Base-by-base conservation (phyloP, 2,329 filamentous ascomycete species). In the Exophiala alcalophila region DNA sequence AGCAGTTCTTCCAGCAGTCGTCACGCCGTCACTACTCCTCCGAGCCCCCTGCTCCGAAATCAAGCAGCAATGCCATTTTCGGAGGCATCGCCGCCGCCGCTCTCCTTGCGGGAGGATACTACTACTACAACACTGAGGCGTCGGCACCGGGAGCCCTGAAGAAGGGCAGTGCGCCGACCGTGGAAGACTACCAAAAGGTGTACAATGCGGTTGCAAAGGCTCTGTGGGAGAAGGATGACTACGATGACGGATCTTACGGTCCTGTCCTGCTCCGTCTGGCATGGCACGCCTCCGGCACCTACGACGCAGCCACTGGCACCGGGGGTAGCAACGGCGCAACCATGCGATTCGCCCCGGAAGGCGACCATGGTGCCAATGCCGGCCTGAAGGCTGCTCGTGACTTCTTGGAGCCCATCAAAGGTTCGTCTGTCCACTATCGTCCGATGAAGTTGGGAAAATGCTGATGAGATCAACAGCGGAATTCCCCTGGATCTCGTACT, bases 401-500 rank as follows among this genome's bases (percentile, higher is more conserved):
- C 69, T 96, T 97, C 75, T 79, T 97, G 47, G 86, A 94, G 70
- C 89, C 90, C 51, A 76, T 97, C 59, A 94, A 96, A 75, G 72
- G 81, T 84, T 65, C 64, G 77, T 27, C 27, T 37, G 18, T 18
- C n/a, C 15, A 35, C 41, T 35, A 33, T 15, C 20, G 7, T 35
- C 16, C 15, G 7, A 14, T 9, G n/a, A n/a, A n/a, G n/a, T 15
- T 16, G 19, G 15, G 25, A 4, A n/a, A 3, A 44, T 11, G 26
- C 33, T 26, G 33, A 31, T 33, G 21, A 18, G 14, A n/a, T 27
- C 21, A 11, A n/a, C 54, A 79, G 78, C 75, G 56, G 81, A 90
- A 69, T 90, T 87, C 78, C 90, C 91, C 37, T 97, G 91, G 92
- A 95, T 97, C 70, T 77, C 78, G 50, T 94, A 96, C 78, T 94